Evolutionary conservation across 2,329 filamentous ascomycete genomes (phyloP).

Genomic region (Lachnellula arida): DNA sequence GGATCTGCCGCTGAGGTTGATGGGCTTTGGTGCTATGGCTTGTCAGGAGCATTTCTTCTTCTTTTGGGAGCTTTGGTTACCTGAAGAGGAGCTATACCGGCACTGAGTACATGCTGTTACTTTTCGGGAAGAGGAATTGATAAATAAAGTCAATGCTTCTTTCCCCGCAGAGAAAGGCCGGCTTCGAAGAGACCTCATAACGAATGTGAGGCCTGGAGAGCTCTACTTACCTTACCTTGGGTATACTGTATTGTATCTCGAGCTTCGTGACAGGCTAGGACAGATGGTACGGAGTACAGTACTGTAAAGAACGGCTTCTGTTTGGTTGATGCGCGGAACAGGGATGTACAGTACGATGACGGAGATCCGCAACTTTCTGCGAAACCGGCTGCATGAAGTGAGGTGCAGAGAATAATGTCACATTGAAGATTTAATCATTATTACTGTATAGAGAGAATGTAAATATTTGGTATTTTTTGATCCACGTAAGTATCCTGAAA

Average conservation of each 20-base stretch:
- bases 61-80: constrained; percentile 10
- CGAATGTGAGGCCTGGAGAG: constrained; percentile 1
- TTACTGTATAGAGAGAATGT: too few relatives aligned
- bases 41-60: not conserved
- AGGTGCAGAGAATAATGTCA: too few relatives aligned
- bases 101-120: constrained; percentile 24
- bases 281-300: too few relatives aligned
- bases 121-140: constrained; percentile 17
- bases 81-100: constrained; percentile 23
- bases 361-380: not conserved
- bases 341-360: not conserved
- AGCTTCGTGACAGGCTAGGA: not conserved
- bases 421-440: too few relatives aligned
- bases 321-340: not conserved
- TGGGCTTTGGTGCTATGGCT: constrained; percentile 4
- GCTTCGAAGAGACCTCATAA: constrained; percentile 24
- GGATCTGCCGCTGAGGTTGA: constrained; percentile 40
- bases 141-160: constrained; percentile 25
- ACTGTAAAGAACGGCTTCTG: too few relatives aligned
- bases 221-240: not conserved
- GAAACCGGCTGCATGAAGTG: too few relatives aligned
- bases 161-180: constrained; percentile 14
- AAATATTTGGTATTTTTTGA: too few relatives aligned
- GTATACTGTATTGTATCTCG: not conserved
- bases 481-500: too few relatives aligned